Conservation (phyloP, 176 grass and related monocot species). For the Oryza glaberrima region DNA sequence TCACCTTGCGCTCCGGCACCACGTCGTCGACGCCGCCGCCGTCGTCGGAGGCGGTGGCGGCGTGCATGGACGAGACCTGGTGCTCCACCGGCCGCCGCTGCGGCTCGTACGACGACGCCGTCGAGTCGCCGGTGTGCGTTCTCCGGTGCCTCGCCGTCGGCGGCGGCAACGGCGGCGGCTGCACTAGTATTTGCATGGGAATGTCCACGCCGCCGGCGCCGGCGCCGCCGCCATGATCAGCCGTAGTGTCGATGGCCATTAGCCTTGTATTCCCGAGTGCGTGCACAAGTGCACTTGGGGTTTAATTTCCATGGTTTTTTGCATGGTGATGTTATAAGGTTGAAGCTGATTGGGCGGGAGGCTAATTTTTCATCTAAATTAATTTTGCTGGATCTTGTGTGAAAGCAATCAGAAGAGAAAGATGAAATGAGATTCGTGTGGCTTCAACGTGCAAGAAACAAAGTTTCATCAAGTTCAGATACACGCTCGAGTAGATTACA, state of each 20-base stretch:
- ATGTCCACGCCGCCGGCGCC: background rate
- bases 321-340: conserved; percentile 1
- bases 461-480: background rate
- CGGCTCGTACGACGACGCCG: no score
- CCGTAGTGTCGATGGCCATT: background rate
- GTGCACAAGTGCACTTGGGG: background rate
- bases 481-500: background rate
- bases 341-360: background rate
- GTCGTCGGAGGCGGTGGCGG: no score
- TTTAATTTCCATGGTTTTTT: background rate
- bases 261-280: no score
- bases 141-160: no score
- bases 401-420: background rate
- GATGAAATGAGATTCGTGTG: background rate
- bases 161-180: background rate
- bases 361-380: background rate
- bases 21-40: no score
- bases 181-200: background rate
- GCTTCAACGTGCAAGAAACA: background rate
- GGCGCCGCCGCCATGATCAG: background rate
- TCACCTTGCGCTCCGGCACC: no score
- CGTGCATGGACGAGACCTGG: no score
- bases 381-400: background rate
- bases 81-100: no score
- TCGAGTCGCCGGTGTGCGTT: no score